Base-by-base conservation (phyloP, 345 rosid genomes). In the Abelmoschus esculentus region DNA sequence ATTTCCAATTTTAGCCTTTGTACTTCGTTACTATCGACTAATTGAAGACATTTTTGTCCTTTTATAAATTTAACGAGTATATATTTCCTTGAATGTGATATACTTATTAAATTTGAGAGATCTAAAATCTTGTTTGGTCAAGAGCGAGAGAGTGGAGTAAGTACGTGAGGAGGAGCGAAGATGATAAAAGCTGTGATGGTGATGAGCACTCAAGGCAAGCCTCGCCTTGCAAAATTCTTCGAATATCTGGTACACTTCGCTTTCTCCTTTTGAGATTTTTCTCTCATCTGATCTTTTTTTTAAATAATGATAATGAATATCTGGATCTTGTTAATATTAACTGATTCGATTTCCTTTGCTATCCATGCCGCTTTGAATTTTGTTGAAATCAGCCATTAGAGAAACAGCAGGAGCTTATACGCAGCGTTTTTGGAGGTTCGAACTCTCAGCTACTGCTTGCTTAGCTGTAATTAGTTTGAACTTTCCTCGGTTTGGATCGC, bases 161-260 rank as follows among this genome's bases (percentile, higher is more conserved):
- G 13, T 42, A 42, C 46, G 9, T 42, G 13, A 49, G 17, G 61
- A 1, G 7, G 64, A 46, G 70, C 67, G 66, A 70, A 49, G 8
- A 92, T 92, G 98, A 90, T 96, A 32, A 90, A 80, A 83, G 90
- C 97, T 19, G 96, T 88, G 83, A 82, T 95, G 82, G 83, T 90
- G 71, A 82, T 95, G 79, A 92, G 90, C 78, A 89, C 93, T 26
- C 89, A 87, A 78, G 98, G 97, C 85, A 89, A 89, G 72, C 96
- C 99, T 77, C 96, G 97, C 3, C 84, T 93, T 52, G 83, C 96
- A 40, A 95, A 86, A 80, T 96, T 92, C 76, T 92, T 85, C 78
- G 95, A 92, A 52, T 87, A 73, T 54, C 73, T 83, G 97, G 97
- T 92, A 40, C 15, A 11, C 15, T 61, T 55, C 42, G 34, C 32